These are phyloP conservation scores for Calonectria pseudoreteaudii DNA, from an alignment of 2,329 filamentous ascomycete genomes.

Conservation along the genomic window DNA sequence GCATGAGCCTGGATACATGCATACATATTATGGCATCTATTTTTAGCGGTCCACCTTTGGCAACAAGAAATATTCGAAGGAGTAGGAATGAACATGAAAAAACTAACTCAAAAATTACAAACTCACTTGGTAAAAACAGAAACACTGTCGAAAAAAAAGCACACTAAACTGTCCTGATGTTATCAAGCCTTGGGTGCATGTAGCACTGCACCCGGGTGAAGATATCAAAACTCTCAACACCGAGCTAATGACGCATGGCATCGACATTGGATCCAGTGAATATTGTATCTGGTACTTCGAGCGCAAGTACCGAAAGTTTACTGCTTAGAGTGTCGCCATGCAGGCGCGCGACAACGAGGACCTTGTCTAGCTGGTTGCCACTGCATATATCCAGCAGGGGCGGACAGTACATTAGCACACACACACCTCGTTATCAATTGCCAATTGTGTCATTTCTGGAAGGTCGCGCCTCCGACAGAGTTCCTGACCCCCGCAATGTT, in stretches of 20 bases:
- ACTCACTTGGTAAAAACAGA: neutral
- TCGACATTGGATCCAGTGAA: neutral
- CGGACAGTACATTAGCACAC: neutral
- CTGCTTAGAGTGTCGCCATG: neutral
- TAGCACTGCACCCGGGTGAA: neutral
- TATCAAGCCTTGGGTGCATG: neutral
- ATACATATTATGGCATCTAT: neutral
- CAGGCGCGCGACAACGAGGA: neutral
- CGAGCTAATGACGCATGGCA: neutral
- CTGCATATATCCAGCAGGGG: neutral
- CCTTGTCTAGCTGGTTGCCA: neutral
- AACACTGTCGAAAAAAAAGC: neutral
- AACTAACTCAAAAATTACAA: neutral
- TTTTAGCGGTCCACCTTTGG: slow-evolving; percentile 1
- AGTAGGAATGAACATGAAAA: neutral
- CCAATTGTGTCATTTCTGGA: neutral
- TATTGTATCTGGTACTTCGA: neutral
- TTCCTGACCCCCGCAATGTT: neutral
- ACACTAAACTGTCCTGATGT: neutral
- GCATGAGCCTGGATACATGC: slow-evolving; percentile 21
- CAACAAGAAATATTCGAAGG: too few relatives aligned
- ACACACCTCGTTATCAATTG: neutral
- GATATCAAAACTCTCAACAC: neutral
- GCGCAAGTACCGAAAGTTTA: neutral
- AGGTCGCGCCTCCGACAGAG: neutral